These are phyloP conservation scores for Fraxinus pennsylvanica DNA, from an alignment of 257 asterid species.

Conservation along the genomic window DNA sequence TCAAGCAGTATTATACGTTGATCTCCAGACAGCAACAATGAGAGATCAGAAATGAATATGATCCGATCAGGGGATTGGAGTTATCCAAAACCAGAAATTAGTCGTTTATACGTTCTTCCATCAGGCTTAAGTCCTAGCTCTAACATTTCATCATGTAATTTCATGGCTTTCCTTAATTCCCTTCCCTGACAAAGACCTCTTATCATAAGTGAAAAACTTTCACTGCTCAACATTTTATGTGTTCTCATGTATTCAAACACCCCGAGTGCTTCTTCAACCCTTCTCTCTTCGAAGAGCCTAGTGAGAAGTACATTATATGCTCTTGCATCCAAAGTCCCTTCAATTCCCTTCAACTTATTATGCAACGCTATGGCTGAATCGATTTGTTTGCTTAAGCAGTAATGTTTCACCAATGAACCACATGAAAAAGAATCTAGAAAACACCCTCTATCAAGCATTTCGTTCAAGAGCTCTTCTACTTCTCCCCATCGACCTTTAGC, in stretches of 20 bases:
- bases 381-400: conserved; percentile 46
- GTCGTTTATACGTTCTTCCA: conserved; percentile 48
- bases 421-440: conserved; percentile 50
- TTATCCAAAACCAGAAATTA: conserved; percentile 67
- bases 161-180: conserved; percentile 73
- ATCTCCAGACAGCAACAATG: neutral
- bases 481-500: conserved; percentile 52
- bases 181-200: conserved; percentile 55
- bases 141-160: conserved; percentile 73
- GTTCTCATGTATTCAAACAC: conserved; percentile 66
- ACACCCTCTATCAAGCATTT: conserved; percentile 44
- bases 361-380: conserved; percentile 65
- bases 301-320: conserved; percentile 49
- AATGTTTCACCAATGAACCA: conserved; percentile 52
- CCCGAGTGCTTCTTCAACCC: conserved; percentile 45
- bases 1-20: neutral
- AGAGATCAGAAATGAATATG: neutral
- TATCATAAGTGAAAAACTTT: conserved; percentile 56
- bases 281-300: conserved; percentile 43
- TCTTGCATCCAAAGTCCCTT: conserved; percentile 41
- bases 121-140: conserved; percentile 69
- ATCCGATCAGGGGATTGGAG: neutral
- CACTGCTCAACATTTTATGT: conserved; percentile 41
- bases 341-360: conserved; percentile 41
- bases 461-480: conserved; percentile 55